These are phyloP conservation scores for Lepidium africanum DNA, from an alignment of 345 rosid genomes.

Conservation along the genomic window DNA sequence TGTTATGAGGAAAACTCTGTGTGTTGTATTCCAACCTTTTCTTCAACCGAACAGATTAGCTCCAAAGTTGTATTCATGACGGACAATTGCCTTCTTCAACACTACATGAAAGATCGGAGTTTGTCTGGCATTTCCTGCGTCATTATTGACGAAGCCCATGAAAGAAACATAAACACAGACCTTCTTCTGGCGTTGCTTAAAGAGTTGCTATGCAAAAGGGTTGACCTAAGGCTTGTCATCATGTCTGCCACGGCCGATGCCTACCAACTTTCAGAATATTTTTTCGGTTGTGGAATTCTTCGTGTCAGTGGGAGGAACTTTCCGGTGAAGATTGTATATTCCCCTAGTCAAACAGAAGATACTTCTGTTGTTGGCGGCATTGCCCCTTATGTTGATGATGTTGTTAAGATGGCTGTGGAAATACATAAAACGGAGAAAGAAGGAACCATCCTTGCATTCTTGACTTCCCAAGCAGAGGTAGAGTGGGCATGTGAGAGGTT, in stretches of 20 bases:
- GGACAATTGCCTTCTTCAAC: slow-evolving; percentile 77
- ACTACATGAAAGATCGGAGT: slow-evolving; percentile 53
- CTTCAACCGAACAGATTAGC: slow-evolving; percentile 45
- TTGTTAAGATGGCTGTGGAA: slow-evolving; percentile 50
- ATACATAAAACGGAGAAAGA: slow-evolving; percentile 55
- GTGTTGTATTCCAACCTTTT: slow-evolving; percentile 46
- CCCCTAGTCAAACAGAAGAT: slow-evolving; percentile 36
- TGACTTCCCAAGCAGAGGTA: slow-evolving; percentile 85
- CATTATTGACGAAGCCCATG: slow-evolving; percentile 91
- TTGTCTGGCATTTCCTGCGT: slow-evolving; percentile 76
- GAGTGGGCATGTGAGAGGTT: slow-evolving; percentile 91
- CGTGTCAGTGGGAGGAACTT: slow-evolving; percentile 62
- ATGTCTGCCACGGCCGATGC: slow-evolving; percentile 98
- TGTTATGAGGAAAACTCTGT: slow-evolving; percentile 52
- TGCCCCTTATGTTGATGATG: slow-evolving; percentile 58
- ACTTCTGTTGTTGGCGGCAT: slow-evolving; percentile 31
- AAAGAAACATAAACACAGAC: slow-evolving; percentile 90
- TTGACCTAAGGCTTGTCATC: slow-evolving; percentile 64
- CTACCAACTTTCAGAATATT: slow-evolving; percentile 62
- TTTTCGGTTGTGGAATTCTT: slow-evolving; percentile 53
- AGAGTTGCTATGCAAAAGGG: slow-evolving; percentile 46
- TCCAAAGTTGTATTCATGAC: slow-evolving; percentile 73
- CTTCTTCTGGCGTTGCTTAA: slow-evolving; percentile 72
- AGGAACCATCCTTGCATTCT: slow-evolving; percentile 82
- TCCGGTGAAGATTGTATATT: slow-evolving; percentile 70